Evolutionary conservation across 768 basidiomycete genomes (phyloP), one percentile per base, ranked within the genome.

Genomic region (Obba rivulosa): DNA sequence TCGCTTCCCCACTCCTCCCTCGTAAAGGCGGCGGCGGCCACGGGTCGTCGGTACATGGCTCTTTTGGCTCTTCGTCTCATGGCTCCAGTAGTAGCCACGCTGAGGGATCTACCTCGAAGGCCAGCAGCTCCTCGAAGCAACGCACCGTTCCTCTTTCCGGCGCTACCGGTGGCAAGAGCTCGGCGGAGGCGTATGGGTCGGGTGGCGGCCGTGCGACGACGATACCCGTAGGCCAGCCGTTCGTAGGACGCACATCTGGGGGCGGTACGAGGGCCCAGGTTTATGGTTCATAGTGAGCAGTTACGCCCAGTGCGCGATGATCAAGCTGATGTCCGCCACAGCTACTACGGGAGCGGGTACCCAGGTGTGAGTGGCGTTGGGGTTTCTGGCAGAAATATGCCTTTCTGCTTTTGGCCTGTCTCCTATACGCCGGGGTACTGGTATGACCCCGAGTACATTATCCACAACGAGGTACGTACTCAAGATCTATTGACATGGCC

Each of bases 381-480:
- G 13, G 77, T 80, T 17, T 38, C 52, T 0, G 73, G 73, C 0
- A 71, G 71, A 0, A 70, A 69, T 2, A 84, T 86, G 57, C 83
- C 83, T 0, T 85, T 81, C 59, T 71, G 69, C 53, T 86, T 74
- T 64, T 85, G 82, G 81, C 83, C 83, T 8, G 34, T 85, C 10
- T 70, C 71, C 1, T 84, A 78, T 76, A 66, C 64, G 2, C 64
- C 64, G 1, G 52, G 55, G 50, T 18, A 68, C 43, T 25, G 53
- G 52, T 49, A 59, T 18, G 64, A 62, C 8, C 56, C 58, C n/a
- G 60, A 54, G 4, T 73, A 74, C 51, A 50, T 74, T 37, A 48
- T 65, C 1, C 61, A 65, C 24, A 50, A 66, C 34, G 78, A 80
- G 66, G 78, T 78, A 60, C 46, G 41, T 54, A 34, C 22, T 43